Conservation (phyloP, 306 rosid genomes). For the Ormosia emarginata region DNA sequence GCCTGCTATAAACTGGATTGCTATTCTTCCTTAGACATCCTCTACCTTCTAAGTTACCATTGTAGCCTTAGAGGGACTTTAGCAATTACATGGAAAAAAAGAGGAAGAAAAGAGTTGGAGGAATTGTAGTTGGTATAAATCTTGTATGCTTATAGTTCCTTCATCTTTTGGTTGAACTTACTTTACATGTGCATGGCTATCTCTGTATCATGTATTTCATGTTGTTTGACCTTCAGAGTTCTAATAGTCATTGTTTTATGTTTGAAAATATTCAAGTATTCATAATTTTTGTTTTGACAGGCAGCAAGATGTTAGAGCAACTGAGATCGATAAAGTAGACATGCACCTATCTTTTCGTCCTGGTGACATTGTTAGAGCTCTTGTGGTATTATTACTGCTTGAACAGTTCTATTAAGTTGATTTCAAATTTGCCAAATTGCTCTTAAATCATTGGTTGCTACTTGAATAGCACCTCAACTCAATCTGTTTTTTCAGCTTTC, state of each 20-base stretch:
- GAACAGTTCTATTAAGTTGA: not conserved
- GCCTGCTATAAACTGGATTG: not conserved
- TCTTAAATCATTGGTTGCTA: not conserved
- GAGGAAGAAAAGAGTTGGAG: not conserved
- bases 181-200: not conserved
- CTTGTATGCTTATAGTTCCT: not conserved
- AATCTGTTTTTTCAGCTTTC: conserved; percentile 62
- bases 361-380: conserved; percentile 80
- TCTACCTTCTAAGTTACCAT: not conserved
- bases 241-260: not conserved
- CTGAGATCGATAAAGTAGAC: conserved; percentile 95
- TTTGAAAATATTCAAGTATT: not conserved
- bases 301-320: conserved; percentile 95
- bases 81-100: not conserved
- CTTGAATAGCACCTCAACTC: conserved; percentile 22
- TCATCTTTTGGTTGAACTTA: not conserved
- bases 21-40: not conserved
- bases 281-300: conserved; percentile 38
- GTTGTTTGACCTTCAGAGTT: conserved; percentile 4
- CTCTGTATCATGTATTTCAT: not conserved
- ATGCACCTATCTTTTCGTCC: conserved; percentile 71
- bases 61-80: not conserved
- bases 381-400: conserved; percentile 61
- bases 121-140: not conserved
- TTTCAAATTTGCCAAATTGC: not conserved